Evolutionary conservation across 2,329 filamentous ascomycete genomes (phyloP), one percentile per base, ranked within the genome.

Genomic region (Capronia coronata): DNA sequence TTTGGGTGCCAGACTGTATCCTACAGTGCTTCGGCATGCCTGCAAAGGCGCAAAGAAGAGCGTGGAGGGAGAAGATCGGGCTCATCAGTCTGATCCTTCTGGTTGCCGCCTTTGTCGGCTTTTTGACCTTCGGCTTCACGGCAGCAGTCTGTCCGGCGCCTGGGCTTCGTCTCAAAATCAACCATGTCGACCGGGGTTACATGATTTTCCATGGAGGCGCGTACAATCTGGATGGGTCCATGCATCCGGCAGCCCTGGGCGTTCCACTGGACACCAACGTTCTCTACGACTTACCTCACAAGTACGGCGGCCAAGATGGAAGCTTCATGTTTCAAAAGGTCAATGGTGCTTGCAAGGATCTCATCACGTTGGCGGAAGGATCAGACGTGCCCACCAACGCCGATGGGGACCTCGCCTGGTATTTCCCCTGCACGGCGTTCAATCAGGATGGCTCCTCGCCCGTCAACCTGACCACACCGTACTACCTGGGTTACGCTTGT

Each of bases 271-370:
- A 76, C 23, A 75, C 86, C 21, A 96, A 97, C 62, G 82, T 98
- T 19, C 73, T 98, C 11, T 97, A 82, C 63, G 89, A 96, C 65
- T 71, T 94, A n/a, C 77, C 83, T 1, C 79, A 84, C 59, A 87
- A 87, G 63, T 81, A 91, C 61, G 84, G 83, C 48, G 93, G 90
- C n/a, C 79, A 86, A 67, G 94, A 98, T 65, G 91, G 87, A 50
- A 97, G 90, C 64, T 98, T 98, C 66, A 71, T 98, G 63, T 98
- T 98, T 71, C 93, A 98, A 66, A 94, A 97, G 59, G 93, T 98
- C 67, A 98, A 98, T 61, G 94, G 93, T 41, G 86, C 86, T 55
- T 98, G 93, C 77, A 98, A 97, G 71, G 86, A 78, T 8, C 70
- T 97, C 49, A 95, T 98, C 64, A 94, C 80, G 1, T 68, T 76